Evolutionary conservation across 192 early-diverging fungal genomes (phyloP), one percentile per base, ranked within the genome.

Genomic region (Helicostylum pulchrum): DNA sequence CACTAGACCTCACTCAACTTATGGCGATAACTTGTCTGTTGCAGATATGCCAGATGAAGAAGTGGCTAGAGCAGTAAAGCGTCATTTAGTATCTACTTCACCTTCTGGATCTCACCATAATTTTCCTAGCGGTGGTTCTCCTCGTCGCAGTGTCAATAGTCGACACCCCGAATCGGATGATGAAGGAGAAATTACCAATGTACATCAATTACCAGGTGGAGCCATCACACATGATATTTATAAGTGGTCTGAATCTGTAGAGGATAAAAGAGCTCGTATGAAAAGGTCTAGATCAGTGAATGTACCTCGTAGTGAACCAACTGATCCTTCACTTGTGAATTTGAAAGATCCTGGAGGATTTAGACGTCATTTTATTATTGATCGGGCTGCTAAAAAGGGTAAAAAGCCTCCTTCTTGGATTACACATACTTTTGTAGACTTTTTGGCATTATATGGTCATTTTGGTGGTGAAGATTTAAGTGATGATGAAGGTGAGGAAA

Each of bases 391-490:
- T 31, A 74, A 81, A 39, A 78, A 84, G 61, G 95, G 95, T 30
- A 84, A 80, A 19, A 70, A 71, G 15, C 75, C 76, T 48, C 90
- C 94, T 2, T 92, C 89, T 56, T 83, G 85, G 8, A 68, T 94
- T 58, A 98, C 95, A 3, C 72, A 83, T 30, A 94, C 89, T 73
- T 98, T 96, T 81, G 85, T 96, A 42, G 96, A 98, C 71, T 96
- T 95, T 62, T 83, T 98, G 50, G 87, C 85, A 31, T 79, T 98
- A 66, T 96, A 91, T 63, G 94, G 94, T 52, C 94, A 92, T 69
- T 97, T 94, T 80, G 95, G 91, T 23, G 95, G 94, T 30, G 95
- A 94, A 74, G 92, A 92, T 64, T 83, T 88, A 56, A 90, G 89
- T 36, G 89, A 53, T 64, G 49, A 64, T 30, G 62, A 64, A 45